Evolutionary conservation across 495 filamentous ascomycete species (phyloP), one percentile per base, ranked within the genome.

Genomic region (Chlorociboria aeruginascens): DNA sequence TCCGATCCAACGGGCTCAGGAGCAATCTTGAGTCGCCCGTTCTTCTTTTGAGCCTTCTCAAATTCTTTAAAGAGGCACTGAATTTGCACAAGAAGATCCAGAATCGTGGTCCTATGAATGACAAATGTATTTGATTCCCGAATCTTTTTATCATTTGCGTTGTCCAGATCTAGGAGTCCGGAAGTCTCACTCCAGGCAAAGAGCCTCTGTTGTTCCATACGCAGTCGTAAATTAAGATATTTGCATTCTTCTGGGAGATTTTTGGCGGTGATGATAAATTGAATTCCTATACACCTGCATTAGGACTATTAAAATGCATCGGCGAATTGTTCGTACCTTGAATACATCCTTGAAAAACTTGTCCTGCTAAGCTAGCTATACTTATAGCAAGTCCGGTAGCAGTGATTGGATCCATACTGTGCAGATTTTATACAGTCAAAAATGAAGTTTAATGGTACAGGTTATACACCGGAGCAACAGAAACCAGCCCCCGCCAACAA

Each of bases 111-210:
- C 14, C 66, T 65, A 41, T 69, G 67, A 14, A 70, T 58, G 11
- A 64, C 48, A 45, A 69, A 70, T 3, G 62, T 63, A 53, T 70
- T 69, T 45, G 66, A 65, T 42, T 63, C 60, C 39, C 63, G 58
- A 11, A 70, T 51, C 39, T 65, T 54, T 29, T 30, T 3, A 11
- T 50, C 61, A 17, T 64, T 45, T 14, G 59, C 34, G 28, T 53
- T 48, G 41, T 70, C 59, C 1, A 66, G 44, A 29, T 67, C 66
- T 9, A 70, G 51, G 29, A 69, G 52, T 8, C 67, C 67, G 25
- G 65, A 68, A 6, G 67, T 66, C 49, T 70, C 66, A 53, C 66
- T 67, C 67, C 66, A 70, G 16, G 67, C 66, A 51, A 69, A 69
- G 25, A 70, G 55, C 6, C 67, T 56, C 55, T 70, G 66, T 47